These are phyloP conservation scores for Debaryomycetaceae sp. DNA, from an alignment of 1,139 yeast genomes.

Conservation along the genomic window DNA sequence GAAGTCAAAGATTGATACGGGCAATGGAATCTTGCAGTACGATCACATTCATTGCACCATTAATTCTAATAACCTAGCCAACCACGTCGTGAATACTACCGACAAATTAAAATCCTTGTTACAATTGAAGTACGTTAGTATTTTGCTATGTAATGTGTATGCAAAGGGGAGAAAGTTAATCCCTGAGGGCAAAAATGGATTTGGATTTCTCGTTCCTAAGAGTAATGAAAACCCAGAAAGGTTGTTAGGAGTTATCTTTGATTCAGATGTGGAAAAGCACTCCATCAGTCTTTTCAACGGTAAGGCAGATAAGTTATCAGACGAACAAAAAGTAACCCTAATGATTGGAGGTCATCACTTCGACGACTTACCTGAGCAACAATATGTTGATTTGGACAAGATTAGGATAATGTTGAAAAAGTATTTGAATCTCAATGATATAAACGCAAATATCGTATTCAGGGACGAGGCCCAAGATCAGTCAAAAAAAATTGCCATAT, in stretches of 20 bases:
- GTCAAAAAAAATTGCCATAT: constrained; percentile 19
- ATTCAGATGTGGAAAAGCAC: constrained; percentile 70
- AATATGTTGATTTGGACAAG: constrained; percentile 37
- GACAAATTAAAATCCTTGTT: constrained; percentile 17
- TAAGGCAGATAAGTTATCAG: constrained; percentile 6
- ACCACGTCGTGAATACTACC: constrained; percentile 12
- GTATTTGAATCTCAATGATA: constrained; percentile 48
- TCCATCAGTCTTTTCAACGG: constrained; percentile 17
- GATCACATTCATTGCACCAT: constrained; percentile 61
- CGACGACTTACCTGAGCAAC: constrained; percentile 30
- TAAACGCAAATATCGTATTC: constrained; percentile 25
- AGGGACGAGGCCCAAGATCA: constrained; percentile 23
- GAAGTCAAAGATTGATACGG: constrained; percentile 1
- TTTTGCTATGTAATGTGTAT: constrained; percentile 60
- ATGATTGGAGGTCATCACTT: constrained; percentile 86
- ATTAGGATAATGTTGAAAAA: constrained; percentile 46
- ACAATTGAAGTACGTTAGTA: constrained; percentile 46
- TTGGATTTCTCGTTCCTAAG: constrained; percentile 83
- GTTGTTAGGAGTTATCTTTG: constrained; percentile 84
- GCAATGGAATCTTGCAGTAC: constrained; percentile 17
- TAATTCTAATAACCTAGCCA: constrained; percentile 33
- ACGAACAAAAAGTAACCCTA: constrained; percentile 70
- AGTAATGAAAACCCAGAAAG: constrained; percentile 52
- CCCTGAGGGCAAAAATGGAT: constrained; percentile 56
- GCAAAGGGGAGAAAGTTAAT: constrained; percentile 26